Base-by-base conservation (phyloP, 2,329 filamentous ascomycete genomes). In the Nemania sp. region DNA sequence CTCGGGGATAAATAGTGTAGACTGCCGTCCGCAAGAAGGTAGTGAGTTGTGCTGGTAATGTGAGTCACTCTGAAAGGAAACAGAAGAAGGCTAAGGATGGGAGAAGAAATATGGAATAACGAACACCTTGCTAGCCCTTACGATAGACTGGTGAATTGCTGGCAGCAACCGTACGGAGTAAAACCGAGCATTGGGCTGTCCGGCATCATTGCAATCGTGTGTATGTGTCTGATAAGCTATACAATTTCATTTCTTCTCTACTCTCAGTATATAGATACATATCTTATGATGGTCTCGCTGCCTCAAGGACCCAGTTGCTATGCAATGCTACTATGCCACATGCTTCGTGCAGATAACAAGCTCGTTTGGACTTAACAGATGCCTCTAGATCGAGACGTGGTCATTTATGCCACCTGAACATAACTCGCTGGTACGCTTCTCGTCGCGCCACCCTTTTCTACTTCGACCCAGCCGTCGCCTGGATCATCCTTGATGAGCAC, bases 381-480 rank as follows among this genome's bases (percentile, higher is more conserved):
- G n/a, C n/a, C 46, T 40, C 50, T 54, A 39, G 45, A 55, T 48
- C 21, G 13, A 25, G 32, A 39, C 12, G 20, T 50, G 25, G 17
- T 12, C 35, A 15, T 25, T 60, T 46, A 57, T 34, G 68, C 71
- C 42, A 89, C 85, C 76, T 92, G 90, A 61, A 98, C 85, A 79
- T 98, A 99, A 75, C 92, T 96, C 39, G 93, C 93, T 47, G 95
- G 95, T 55, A 99, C 95, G 74, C 92, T 97, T 72, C 88, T 93
- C 50, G 88, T 91, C 42, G 87, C 80, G 1, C 93, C 93, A 17
- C 91, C 92, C 76, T 91, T 92, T 79, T 98, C 95, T 17, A 99
- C 95, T 78, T 98, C 95, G 29, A 89, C 91, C 95, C 95, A 99
- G 0, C 95, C 95, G 78, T 98, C 95, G 1, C 95, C 95, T 0